phyloP scores from a whole-genome alignment of 2,329 filamentous ascomycete species.

The Fusarium sp. region DNA sequence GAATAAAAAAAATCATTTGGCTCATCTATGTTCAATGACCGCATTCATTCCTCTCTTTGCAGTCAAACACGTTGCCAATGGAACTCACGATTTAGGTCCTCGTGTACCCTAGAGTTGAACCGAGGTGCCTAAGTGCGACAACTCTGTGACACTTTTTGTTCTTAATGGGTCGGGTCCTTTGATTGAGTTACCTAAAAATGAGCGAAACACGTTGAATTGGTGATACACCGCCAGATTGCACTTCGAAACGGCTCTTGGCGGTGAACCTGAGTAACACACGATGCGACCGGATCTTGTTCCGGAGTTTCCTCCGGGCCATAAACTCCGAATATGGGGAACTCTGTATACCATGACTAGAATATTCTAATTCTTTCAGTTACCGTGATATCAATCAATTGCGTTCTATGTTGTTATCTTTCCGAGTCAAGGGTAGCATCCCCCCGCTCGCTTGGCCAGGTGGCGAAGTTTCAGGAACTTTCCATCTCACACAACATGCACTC shows the following conservation, averaged over 20 bases:
- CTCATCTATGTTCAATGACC: neutral
- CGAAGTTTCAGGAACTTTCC: constrained; percentile 22
- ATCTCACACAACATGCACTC: neutral
- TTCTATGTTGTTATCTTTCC: neutral
- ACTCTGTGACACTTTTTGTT: neutral
- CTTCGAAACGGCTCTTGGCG: neutral
- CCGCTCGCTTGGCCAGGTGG: constrained; percentile 6
- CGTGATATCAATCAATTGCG: neutral
- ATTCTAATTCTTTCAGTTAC: neutral
- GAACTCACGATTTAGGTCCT: neutral
- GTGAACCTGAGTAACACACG: neutral
- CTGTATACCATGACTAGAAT: neutral
- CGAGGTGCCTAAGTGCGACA: neutral
- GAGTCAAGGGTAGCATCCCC: neutral
- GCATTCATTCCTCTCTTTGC: neutral
- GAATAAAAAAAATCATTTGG: neutral
- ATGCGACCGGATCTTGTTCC: neutral
- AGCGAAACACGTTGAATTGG: neutral
- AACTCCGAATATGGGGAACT: neutral
- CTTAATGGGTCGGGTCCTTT: neutral
- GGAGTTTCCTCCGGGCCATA: neutral
- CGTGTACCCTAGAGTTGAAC: neutral
- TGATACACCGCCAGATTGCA: neutral
- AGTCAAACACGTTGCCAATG: neutral
- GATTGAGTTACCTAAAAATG: neutral